Evolutionary conservation across 2,329 filamentous ascomycete genomes (phyloP), one percentile per base, ranked within the genome.

Genomic region (Akanthomyces lecanii): DNA sequence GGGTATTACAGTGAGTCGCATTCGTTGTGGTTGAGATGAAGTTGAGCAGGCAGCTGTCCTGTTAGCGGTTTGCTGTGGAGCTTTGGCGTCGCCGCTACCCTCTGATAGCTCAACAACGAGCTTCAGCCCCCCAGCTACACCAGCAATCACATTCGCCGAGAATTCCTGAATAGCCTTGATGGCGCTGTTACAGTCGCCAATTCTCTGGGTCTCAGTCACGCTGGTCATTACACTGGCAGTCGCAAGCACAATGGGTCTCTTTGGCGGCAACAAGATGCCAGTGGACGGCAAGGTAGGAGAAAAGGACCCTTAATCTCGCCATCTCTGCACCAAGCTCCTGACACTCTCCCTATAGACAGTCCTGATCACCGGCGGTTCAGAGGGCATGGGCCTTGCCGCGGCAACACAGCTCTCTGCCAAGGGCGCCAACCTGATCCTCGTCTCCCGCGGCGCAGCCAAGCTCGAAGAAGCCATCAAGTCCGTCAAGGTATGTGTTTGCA

Each of bases 361-460:
- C 59, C 81, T 98, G 62, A 81, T 99, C 59, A 99, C 95, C 0
- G 95, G 95, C 53, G 92, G 89, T 38, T 97, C 95, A 0, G 91
- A 97, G 72, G 95, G 95, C 63, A 91, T 97, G 89, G 95, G 95
- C 64, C 86, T 88, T 68, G 86, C 86, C 58, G 85, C 88, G 23
- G 92, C 89, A 5, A 82, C 85, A 58, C 82, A 92, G 67, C 85
- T 99, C 51, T 84, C 94, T 3, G 79, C 84, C 56, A 93, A 92
- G 74, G 95, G 95, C 53, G 94, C 95, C 64, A 91, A 92, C 74
- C 74, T 99, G 62, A 85, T 96, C 66, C 87, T 98, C 67, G 88
- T 97, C 57, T 89, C 94, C 16, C 89, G 95, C 61, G 91, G 88
- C 67, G 79, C 85, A 14, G 78, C 78, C 63, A 96, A 94, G 74